Percentiles rank a stretch among this genome's conserved stretches.
Evolutionary conservation across 805 yeast species (phyloP).

Genomic region (Zygotorulaspora chibaensis): DNA sequence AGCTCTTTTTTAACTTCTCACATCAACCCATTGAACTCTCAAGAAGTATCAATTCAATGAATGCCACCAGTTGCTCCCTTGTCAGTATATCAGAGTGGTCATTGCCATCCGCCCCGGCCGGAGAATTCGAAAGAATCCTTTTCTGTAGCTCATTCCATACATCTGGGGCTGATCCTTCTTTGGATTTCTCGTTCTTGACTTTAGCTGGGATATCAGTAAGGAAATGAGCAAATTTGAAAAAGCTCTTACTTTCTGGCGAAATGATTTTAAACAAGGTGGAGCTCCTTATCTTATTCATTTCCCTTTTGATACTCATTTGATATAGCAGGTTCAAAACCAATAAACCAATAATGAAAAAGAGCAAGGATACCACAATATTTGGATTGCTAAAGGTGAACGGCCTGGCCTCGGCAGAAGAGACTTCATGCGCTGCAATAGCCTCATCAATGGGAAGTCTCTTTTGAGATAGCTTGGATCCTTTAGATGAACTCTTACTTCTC

Average conservation of each 20-base stretch:
- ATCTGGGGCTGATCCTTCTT: neutral
- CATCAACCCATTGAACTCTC: neutral
- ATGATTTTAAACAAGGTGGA: neutral
- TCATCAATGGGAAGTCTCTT: neutral
- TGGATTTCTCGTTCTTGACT: neutral
- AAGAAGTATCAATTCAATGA: neutral
- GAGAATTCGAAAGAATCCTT: neutral
- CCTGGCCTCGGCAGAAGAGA: neutral
- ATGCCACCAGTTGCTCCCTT: neutral
- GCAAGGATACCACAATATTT: slow-evolving; percentile 3
- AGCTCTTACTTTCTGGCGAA: neutral
- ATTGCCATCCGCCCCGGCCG: neutral
- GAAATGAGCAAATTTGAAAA: neutral
- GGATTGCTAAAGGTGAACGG: neutral
- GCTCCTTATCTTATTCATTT: slow-evolving; percentile 8
- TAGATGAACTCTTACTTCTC: neutral
- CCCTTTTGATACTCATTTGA: slow-evolving; percentile 13
- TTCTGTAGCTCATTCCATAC: neutral
- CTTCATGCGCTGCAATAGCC: neutral
- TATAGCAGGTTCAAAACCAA: slow-evolving; percentile 11
- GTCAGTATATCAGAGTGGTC: neutral
- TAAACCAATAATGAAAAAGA: slow-evolving; percentile 10
- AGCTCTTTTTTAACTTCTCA: neutral
- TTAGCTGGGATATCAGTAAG: slow-evolving; percentile 9
- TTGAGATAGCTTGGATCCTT: neutral